Percentiles rank a stretch among this genome's conserved stretches.
These are phyloP conservation scores for Combretum micranthum DNA, from an alignment of 345 rosid species.

Conservation along the genomic window DNA sequence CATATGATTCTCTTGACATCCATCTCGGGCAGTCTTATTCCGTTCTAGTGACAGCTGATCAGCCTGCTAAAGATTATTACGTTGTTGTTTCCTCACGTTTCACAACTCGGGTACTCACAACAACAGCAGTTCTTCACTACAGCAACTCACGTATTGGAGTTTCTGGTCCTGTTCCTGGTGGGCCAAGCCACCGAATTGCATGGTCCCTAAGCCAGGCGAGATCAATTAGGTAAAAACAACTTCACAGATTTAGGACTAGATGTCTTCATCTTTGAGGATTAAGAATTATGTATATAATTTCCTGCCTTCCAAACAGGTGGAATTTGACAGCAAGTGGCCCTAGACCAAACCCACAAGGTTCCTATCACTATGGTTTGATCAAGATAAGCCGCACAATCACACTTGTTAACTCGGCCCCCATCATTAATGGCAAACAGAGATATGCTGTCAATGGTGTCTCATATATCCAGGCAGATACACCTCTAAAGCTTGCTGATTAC, in stretches of 20 bases:
- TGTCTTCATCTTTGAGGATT: too few relatives aligned
- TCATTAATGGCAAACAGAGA: constrained; percentile 79
- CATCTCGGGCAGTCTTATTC: constrained; percentile 93
- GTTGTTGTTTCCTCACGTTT: constrained; percentile 71
- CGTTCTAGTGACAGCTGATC: constrained; percentile 76
- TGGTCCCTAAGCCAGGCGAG: constrained; percentile 80
- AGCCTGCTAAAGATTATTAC: constrained; percentile 70
- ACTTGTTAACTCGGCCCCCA: constrained; percentile 67
- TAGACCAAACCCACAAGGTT: constrained; percentile 96
- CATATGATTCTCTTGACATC: constrained; percentile 59
- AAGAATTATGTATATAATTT: neutral
- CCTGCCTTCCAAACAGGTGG: constrained; percentile 34
- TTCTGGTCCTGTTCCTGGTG: constrained; percentile 75
- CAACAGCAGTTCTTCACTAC: constrained; percentile 78
- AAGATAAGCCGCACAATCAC: constrained; percentile 64
- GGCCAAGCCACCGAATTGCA: constrained; percentile 57
- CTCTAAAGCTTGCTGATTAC: constrained; percentile 84
- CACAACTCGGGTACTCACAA: constrained; percentile 57
- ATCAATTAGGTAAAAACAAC: constrained; percentile 48
- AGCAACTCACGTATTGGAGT: constrained; percentile 61
- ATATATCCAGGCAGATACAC: constrained; percentile 64
- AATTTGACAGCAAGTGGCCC: constrained; percentile 95
- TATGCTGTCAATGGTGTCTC: constrained; percentile 77
- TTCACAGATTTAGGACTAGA: too few relatives aligned
- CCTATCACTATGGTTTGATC: constrained; percentile 90